A percentile compares a stretch with the other conserved stretches of the same genome.
Evolutionary conservation across 139 green algal genomes (phyloP).

Genomic region (Asterochloris erici): DNA sequence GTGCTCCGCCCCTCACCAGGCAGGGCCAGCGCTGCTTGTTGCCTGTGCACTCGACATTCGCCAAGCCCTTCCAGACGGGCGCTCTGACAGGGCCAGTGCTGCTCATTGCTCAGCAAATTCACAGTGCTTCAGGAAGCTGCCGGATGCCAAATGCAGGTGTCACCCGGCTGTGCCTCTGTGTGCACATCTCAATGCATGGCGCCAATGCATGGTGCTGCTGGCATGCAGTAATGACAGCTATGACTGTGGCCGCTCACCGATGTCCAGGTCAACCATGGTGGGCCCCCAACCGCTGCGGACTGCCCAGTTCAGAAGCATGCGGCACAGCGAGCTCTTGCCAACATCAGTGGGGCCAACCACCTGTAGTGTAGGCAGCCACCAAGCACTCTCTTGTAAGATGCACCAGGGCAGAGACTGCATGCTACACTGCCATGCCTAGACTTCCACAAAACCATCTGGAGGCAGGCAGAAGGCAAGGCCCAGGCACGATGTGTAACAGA

Average conservation of each 20-base stretch:
- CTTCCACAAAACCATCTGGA: too few relatives aligned
- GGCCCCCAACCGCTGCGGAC: slow-evolving; percentile 65
- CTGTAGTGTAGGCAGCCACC: slow-evolving; percentile 28
- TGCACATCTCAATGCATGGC: neutral
- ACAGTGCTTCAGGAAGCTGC: too few relatives aligned
- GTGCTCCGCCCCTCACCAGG: too few relatives aligned
- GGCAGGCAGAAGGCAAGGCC: too few relatives aligned
- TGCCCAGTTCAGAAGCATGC: slow-evolving; percentile 86
- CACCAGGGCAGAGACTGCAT: neutral
- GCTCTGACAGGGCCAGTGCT: too few relatives aligned
- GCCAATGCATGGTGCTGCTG: neutral
- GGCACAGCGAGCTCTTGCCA: slow-evolving; percentile 82
- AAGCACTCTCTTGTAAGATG: neutral
- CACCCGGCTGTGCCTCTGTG: neutral
- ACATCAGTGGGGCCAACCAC: slow-evolving; percentile 84
- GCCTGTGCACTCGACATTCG: too few relatives aligned
- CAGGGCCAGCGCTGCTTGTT: too few relatives aligned
- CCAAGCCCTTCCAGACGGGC: too few relatives aligned
- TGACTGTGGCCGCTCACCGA: slow-evolving; percentile 41
- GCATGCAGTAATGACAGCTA: neutral
- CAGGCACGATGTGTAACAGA: too few relatives aligned
- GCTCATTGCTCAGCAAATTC: too few relatives aligned
- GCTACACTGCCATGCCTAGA: too few relatives aligned
- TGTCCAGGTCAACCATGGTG: slow-evolving; percentile 85
- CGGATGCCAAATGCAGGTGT: too few relatives aligned